Evolutionary conservation across 139 green algal species (phyloP).

Genomic region (Asterochloris sp.): DNA sequence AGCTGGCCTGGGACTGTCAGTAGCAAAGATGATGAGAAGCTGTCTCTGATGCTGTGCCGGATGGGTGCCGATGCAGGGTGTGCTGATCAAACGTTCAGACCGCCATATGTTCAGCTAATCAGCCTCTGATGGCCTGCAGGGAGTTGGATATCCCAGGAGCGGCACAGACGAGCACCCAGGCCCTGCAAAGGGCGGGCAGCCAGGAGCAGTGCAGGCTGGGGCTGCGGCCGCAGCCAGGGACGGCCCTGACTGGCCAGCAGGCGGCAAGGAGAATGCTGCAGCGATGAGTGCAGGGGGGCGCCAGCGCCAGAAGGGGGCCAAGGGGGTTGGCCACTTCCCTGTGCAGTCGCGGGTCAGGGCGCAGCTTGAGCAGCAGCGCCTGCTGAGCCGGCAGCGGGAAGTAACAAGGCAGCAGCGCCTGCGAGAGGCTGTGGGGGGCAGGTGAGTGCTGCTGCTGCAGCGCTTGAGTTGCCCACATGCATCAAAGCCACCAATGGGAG

Average conservation of each 20-base stretch:
- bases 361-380: constrained; percentile 26
- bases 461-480: neutral
- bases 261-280: neutral
- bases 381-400: constrained; percentile 16
- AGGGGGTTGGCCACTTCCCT: neutral
- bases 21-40: too few species aligned
- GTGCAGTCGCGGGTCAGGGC: constrained; percentile 15
- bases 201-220: neutral
- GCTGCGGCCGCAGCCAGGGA: too few species aligned
- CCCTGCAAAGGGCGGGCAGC: neutral
- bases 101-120: too few species aligned
- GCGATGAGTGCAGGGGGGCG: neutral
- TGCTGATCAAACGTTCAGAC: too few species aligned
- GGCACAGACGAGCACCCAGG: neutral
- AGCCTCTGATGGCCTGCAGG: too few species aligned
- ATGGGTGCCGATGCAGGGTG: too few species aligned
- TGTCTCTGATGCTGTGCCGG: too few species aligned
- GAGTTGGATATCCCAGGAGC: too few species aligned
- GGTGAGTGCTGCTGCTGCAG: neutral
- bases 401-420: constrained; percentile 3
- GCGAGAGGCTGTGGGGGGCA: constrained; percentile 4
- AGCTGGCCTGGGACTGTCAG: too few species aligned
- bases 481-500: neutral
- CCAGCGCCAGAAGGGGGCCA: neutral
- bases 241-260: neutral